Base-by-base conservation (phyloP, 306 rosid species). In the Morella rubra region DNA sequence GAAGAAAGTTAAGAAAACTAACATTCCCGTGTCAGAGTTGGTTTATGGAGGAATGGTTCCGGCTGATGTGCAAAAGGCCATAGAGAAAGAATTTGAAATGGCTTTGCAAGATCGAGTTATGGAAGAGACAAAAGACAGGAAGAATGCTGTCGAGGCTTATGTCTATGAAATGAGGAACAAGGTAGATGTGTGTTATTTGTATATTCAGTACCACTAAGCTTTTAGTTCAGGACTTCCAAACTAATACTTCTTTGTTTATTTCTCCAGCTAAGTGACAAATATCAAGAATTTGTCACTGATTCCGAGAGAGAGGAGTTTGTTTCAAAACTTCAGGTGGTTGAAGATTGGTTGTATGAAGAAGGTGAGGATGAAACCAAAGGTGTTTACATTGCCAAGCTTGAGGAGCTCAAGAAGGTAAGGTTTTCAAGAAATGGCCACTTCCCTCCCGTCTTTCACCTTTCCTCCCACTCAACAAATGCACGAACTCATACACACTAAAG, bases 281-380 rank as follows among this genome's bases (percentile, higher is more conserved):
- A 76, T 75, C 87, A 91, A 51, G 97, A 86, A 32, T 95, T 90
- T 75, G 96, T 95, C 79, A 88, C 84, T 24, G 90, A 82, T 66
- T 77, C 93, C 8, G 97, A 92, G 76, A 87, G 87, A 71, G 99
- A 95, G 40, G 92, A 60, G 42, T 82, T 95, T 71, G 84, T 71
- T 20, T 24, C 89, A 41, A 89, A 73, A 78, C 97, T 95, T 66
- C 97, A 92, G 83, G 88, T 84, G 81, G 93, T 89, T 40, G 97
- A 95, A 81, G 99, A 95, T 67, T 95, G 99, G 99, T 77, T 95
- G 20, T 95, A 95, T 45, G 99, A 95, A 51, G 97, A 92, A 0
- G 99, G 97, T 18, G 99, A 95, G 80, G 99, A 95, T 67, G 99
- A 95, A 80, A 86, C 99, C 27, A 95, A 95, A 78, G 99, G 97